phyloP scores from a whole-genome alignment of 2,329 filamentous ascomycete species.

The Talaromyces sp. region DNA sequence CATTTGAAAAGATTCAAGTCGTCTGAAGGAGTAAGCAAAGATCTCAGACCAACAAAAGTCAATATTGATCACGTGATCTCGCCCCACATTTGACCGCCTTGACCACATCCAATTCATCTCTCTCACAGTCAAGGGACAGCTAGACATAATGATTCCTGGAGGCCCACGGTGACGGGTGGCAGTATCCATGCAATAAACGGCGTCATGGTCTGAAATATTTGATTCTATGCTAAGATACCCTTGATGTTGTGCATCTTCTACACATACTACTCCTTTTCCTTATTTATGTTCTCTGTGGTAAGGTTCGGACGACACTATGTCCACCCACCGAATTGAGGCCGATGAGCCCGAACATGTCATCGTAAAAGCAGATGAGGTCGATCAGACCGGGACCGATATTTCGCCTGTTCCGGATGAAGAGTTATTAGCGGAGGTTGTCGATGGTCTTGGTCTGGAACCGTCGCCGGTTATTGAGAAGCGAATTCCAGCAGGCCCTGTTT shows the following conservation, averaged over 20 bases:
- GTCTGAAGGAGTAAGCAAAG: not conserved
- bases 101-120: not conserved
- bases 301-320: constrained; percentile 11
- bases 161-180: constrained; percentile 4
- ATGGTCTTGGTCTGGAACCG: constrained; percentile 39
- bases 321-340: constrained; percentile 32
- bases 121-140: not conserved
- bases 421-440: constrained; percentile 42
- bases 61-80: not conserved
- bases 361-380: constrained; percentile 52
- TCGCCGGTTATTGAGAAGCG: constrained; percentile 22
- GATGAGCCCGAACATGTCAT: constrained; percentile 40
- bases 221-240: constrained; percentile 20
- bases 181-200: constrained; percentile 8
- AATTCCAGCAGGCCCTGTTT: constrained; percentile 1
- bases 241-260: constrained; percentile 20
- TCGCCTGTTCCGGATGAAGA: constrained; percentile 46
- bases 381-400: constrained; percentile 50
- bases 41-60: not conserved
- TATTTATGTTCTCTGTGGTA: constrained; percentile 1
- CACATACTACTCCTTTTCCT: constrained; percentile 7
- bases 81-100: constrained; percentile 9
- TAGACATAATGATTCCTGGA: constrained; percentile 3
- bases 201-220: constrained; percentile 13
- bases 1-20: not conserved